Evolutionary conservation across 352 stramenopile species (phyloP).

Genomic region (Pseudoperonospora humuli): DNA sequence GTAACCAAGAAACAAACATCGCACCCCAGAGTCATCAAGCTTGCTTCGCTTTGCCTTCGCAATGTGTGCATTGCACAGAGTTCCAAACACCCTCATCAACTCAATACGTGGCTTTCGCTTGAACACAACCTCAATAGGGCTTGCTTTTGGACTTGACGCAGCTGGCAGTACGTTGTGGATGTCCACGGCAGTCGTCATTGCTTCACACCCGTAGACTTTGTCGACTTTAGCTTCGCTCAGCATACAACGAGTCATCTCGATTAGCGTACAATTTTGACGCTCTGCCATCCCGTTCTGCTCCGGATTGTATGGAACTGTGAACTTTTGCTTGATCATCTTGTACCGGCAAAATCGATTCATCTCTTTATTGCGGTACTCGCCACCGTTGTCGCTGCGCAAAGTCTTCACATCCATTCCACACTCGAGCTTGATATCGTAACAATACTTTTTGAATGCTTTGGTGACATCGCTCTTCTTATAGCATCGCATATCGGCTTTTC

Average conservation of each 20-base stretch:
- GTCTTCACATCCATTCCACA: too few species aligned
- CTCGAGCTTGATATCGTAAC: not conserved
- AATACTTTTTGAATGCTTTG: not conserved
- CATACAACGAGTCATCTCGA: not conserved
- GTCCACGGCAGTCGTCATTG: not conserved
- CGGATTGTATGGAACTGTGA: not conserved
- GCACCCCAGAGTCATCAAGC: not conserved
- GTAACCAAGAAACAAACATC: not conserved
- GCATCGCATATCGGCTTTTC: not conserved
- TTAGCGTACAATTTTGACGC: not conserved
- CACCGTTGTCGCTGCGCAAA: not conserved
- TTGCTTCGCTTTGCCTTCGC: not conserved
- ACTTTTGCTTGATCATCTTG: not conserved
- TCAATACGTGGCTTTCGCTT: not conserved
- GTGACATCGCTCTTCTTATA: not conserved
- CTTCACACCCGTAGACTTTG: not conserved
- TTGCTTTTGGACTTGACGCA: not conserved
- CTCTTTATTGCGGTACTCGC: not conserved
- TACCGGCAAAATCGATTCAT: not conserved
- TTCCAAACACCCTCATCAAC: not conserved
- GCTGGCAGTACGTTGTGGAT: not conserved
- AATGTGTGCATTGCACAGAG: not conserved
- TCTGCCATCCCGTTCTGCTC: not conserved
- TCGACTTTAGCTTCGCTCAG: not conserved
- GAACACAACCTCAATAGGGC: not conserved